Base-by-base conservation (phyloP, 257 asterid species). In the Gynochthodes officinalis region DNA sequence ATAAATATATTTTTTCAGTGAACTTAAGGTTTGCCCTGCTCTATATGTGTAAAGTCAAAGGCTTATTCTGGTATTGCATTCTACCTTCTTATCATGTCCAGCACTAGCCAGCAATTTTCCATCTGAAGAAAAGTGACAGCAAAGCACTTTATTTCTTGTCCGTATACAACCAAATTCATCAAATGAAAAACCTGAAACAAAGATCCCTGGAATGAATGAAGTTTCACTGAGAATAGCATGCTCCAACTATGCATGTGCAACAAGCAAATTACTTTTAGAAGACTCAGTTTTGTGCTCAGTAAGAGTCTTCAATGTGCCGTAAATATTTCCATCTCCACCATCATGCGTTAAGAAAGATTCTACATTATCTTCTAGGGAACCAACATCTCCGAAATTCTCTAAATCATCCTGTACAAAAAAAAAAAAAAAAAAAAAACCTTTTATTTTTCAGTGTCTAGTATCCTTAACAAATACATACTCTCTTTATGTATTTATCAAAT, bases 121-220 rank as follows among this genome's bases (percentile, higher is more conserved):
- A 85, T 94, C 99, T 11, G 97, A 91, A 68, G 99, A 94, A 78
- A 94, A 94, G 87, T 94, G 97, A 80, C 97, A 91, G 81, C 97
- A 87, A 25, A 96, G 87, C 79, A 94, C 96, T 85, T 88, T 94
- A 79, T 86, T 89, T 76, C 93, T 91, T 76, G 98, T 89, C 77
- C 96, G 83, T 75, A 89, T 84, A 80, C 96, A 93, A 72, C 96
- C 95, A 84, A 93, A 90, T 80, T 90, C 98, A 39, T 87, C 96
- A 73, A 93, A 93, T 68, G 89, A 75, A 78, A 80, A 81, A 44
- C 88, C 88, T 84, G 79, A 81, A 42, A 70, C 25, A 63, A 46
- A 57, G 52, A 71, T 2, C 60, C 65, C 37, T 40, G 25, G 32
- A 33, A 62, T 69, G 44, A 72, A 68, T 48, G 5, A 35, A 21